phyloP scores from a whole-genome alignment of 108 stramenopile genomes.

The Craspedostauros australis region DNA sequence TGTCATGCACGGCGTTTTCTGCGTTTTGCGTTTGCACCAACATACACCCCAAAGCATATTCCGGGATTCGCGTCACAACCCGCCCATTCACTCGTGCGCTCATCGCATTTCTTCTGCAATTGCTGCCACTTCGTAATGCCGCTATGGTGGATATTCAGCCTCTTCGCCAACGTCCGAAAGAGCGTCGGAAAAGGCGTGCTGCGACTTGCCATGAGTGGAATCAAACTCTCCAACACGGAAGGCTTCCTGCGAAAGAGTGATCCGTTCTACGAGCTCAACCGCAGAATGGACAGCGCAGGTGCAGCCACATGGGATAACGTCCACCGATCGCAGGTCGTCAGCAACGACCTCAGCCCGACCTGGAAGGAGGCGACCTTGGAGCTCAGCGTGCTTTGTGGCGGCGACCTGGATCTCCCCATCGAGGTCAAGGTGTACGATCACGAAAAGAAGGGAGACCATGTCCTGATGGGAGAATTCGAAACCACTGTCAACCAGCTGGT shows the following conservation, averaged over 20 bases:
- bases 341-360: slow-evolving; percentile 60
- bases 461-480: slow-evolving; percentile 53
- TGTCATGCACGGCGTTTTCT: too few relatives aligned
- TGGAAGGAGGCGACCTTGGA: slow-evolving; percentile 50
- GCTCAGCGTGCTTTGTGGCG: slow-evolving; percentile 49
- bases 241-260: slow-evolving; percentile 69
- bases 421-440: slow-evolving; percentile 51
- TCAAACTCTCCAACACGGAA: slow-evolving; percentile 71
- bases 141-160: too few relatives aligned
- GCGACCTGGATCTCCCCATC: slow-evolving; percentile 45
- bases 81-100: too few relatives aligned
- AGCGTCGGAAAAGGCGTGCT: slow-evolving; percentile 30
- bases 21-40: too few relatives aligned
- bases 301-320: slow-evolving; percentile 49
- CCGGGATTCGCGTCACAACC: too few relatives aligned
- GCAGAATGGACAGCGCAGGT: slow-evolving; percentile 44
- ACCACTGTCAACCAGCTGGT: slow-evolving; percentile 41
- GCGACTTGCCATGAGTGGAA: slow-evolving; percentile 38
- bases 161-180: slow-evolving; percentile 26
- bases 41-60: too few relatives aligned
- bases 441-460: slow-evolving; percentile 56
- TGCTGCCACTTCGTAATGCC: too few relatives aligned
- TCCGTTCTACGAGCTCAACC: slow-evolving; percentile 59
- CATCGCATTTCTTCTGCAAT: too few relatives aligned
- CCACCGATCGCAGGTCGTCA: slow-evolving; percentile 33